Percentiles rank a stretch among this genome's conserved stretches.
phyloP scores from a whole-genome alignment of 306 rosid species.

The Casuarina cunninghamiana region DNA sequence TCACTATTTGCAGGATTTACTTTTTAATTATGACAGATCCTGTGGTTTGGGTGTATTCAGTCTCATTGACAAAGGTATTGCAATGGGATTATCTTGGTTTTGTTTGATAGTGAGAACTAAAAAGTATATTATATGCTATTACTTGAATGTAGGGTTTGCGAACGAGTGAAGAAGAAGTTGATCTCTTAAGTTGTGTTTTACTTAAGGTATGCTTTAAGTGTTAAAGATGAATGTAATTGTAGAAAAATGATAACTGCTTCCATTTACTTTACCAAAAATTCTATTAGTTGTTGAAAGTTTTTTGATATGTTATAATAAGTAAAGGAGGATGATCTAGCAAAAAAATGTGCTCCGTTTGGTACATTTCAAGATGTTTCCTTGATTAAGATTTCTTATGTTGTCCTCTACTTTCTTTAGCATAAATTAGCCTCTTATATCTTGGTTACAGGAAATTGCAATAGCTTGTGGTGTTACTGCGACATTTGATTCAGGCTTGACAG shows the following conservation, averaged over 20 bases:
- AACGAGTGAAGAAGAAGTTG: constrained; percentile 82
- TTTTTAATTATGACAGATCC: constrained; percentile 82
- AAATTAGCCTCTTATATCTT: too few relatives aligned
- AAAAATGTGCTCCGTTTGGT: background rate
- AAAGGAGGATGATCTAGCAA: constrained; percentile 25
- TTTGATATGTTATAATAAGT: constrained; percentile 22
- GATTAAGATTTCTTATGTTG: too few relatives aligned
- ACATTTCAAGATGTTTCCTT: background rate
- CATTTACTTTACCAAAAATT: background rate
- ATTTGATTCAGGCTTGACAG: too few relatives aligned
- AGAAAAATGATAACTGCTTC: constrained; percentile 14
- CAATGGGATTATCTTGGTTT: constrained; percentile 12
- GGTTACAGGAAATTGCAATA: too few relatives aligned
- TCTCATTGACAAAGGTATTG: constrained; percentile 72
- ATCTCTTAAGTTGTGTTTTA: constrained; percentile 64
- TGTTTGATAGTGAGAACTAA: constrained; percentile 22
- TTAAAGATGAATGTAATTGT: too few relatives aligned
- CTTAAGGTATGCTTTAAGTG: constrained; percentile 54
- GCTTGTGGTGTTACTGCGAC: too few relatives aligned
- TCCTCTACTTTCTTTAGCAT: too few relatives aligned
- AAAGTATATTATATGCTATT: background rate
- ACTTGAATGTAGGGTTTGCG: constrained; percentile 64
- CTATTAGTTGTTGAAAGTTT: background rate
- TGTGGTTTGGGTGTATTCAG: constrained; percentile 55
- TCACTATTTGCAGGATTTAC: constrained; percentile 52